Percentiles rank a stretch among this genome's conserved stretches.
Conservation (phyloP, 805 yeast genomes). For the Hanseniaspora hatyaiensis region DNA sequence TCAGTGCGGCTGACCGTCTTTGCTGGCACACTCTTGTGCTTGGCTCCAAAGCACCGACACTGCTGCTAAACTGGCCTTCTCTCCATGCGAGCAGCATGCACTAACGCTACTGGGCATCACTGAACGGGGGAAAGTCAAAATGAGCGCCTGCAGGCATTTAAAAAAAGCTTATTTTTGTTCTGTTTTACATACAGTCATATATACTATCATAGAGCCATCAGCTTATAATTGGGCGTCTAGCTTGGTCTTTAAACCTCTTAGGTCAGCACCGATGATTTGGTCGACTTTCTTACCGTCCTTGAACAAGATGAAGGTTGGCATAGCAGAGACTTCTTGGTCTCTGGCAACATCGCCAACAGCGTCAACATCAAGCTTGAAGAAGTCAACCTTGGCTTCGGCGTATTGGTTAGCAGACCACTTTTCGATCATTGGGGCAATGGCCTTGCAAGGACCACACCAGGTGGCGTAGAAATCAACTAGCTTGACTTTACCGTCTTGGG, state of each 20-base stretch:
- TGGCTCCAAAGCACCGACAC: too few relatives aligned
- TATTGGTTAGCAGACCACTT: conserved; percentile 28
- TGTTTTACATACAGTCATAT: not conserved
- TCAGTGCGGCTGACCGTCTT: too few relatives aligned
- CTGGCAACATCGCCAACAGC: conserved; percentile 46
- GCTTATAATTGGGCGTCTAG: conserved; percentile 7
- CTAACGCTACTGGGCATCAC: too few relatives aligned
- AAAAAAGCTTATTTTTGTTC: not conserved
- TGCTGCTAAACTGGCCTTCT: too few relatives aligned
- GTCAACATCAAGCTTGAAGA: conserved; percentile 65
- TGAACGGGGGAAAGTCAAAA: too few relatives aligned
- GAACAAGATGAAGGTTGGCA: conserved; percentile 63
- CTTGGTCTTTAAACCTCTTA: conserved; percentile 26
- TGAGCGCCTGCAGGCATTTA: not conserved
- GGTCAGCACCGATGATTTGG: conserved; percentile 53
- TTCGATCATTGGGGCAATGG: conserved; percentile 49
- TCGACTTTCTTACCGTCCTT: conserved; percentile 48
- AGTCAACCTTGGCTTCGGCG: conserved; percentile 36
- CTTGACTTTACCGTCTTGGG: conserved; percentile 30
- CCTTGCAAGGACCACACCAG: conserved; percentile 74
- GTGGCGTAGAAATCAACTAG: conserved; percentile 58
- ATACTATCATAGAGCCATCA: not conserved
- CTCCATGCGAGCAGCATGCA: too few relatives aligned
- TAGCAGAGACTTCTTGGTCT: conserved; percentile 53
- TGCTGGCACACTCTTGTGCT: too few relatives aligned